Evolutionary conservation across 352 stramenopile genomes (phyloP).

Genomic region (Globisporangium emineosum): DNA sequence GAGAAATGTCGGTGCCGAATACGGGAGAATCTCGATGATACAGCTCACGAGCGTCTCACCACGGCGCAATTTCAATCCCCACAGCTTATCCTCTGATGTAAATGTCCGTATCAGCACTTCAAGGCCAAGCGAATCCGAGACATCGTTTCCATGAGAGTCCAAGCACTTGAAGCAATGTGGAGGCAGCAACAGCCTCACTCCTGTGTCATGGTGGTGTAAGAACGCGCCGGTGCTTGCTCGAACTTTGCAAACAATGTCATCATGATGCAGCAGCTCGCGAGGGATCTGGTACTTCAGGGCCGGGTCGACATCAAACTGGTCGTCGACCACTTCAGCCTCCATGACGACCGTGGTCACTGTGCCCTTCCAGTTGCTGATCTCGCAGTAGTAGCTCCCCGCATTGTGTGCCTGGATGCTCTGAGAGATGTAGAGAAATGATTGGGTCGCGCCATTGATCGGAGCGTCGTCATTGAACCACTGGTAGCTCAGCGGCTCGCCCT

Average conservation of each 20-base stretch:
- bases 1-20: conserved; percentile 24
- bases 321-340: conserved; percentile 45
- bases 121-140: conserved; percentile 46
- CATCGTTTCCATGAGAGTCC: conserved; percentile 33
- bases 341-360: conserved; percentile 26
- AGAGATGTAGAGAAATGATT: conserved; percentile 47
- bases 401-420: conserved; percentile 56
- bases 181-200: conserved; percentile 43
- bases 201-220: conserved; percentile 23
- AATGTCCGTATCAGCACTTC: conserved; percentile 39
- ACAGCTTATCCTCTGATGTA: background rate
- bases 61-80: conserved; percentile 14
- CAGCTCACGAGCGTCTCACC: conserved; percentile 41
- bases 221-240: conserved; percentile 35
- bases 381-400: conserved; percentile 52
- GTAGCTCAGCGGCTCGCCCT: conserved; percentile 66
- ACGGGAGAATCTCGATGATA: conserved; percentile 43
- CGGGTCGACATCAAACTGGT: conserved; percentile 36
- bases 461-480: conserved; percentile 52
- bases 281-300: conserved; percentile 40
- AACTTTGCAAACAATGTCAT: conserved; percentile 32
- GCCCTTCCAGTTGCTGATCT: conserved; percentile 57
- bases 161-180: conserved; percentile 47
- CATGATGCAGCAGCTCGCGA: conserved; percentile 5
- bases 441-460: conserved; percentile 34